Percentiles rank a stretch among this genome's conserved stretches.
These are phyloP conservation scores for Scorias spongiosa DNA, from an alignment of 2,329 filamentous ascomycete genomes.

Conservation along the genomic window DNA sequence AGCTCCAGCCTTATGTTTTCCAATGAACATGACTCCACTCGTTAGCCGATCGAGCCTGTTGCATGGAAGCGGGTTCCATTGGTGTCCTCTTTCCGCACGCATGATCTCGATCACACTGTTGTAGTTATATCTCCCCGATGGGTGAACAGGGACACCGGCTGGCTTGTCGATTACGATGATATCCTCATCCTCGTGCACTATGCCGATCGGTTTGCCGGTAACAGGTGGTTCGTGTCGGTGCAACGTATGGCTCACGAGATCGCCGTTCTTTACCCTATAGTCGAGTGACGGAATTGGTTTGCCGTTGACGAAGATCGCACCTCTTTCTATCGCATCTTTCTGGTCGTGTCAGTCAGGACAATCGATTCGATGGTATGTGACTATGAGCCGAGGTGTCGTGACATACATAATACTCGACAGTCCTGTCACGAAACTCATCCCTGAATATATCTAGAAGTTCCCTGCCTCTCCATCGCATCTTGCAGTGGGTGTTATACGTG, in stretches of 20 bases:
- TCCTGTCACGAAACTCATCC: slow-evolving; percentile 80
- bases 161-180: slow-evolving; percentile 97
- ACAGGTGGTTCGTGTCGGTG: slow-evolving; percentile 95
- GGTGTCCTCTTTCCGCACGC: slow-evolving; percentile 51
- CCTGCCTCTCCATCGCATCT: slow-evolving; percentile 78
- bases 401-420: slow-evolving; percentile 68
- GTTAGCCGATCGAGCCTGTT: slow-evolving; percentile 90
- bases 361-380: background rate
- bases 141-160: slow-evolving; percentile 85
- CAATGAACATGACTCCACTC: slow-evolving; percentile 96
- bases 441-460: slow-evolving; percentile 75
- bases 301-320: slow-evolving; percentile 68
- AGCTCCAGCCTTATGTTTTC: slow-evolving; percentile 68
- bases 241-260: slow-evolving; percentile 80
- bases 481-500: slow-evolving; percentile 91
- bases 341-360: slow-evolving; percentile 21
- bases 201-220: slow-evolving; percentile 58
- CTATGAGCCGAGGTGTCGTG: background rate
- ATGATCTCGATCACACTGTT: slow-evolving; percentile 93
- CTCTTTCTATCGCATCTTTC: slow-evolving; percentile 62
- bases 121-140: slow-evolving; percentile 87
- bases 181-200: slow-evolving; percentile 82
- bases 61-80: slow-evolving; percentile 55
- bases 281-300: slow-evolving; percentile 48
- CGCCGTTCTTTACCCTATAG: slow-evolving; percentile 70